Conservation (phyloP, 2,329 filamentous ascomycete species). For the Lachnellula hyalina region DNA sequence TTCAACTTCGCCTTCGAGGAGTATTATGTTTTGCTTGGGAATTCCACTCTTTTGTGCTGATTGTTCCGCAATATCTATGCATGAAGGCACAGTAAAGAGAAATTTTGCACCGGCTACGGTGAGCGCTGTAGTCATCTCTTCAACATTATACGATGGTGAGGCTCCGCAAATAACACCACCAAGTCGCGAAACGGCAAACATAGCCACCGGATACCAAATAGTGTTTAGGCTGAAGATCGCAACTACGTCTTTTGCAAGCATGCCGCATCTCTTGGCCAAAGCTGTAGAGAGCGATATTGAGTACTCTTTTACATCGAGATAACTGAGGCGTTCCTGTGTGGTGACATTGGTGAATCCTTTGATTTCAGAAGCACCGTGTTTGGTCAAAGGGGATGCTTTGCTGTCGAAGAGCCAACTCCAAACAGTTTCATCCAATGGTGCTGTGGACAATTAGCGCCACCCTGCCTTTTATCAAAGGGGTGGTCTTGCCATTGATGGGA, state of each 20-base stretch:
- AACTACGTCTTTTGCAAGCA: constrained; percentile 50
- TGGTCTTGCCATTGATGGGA: too few relatives aligned
- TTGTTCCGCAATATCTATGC: constrained; percentile 48
- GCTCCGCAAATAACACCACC: constrained; percentile 51
- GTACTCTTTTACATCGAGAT: constrained; percentile 50
- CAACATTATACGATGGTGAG: constrained; percentile 61
- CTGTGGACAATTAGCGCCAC: too few relatives aligned
- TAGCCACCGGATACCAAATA: constrained; percentile 62
- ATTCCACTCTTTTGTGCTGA: constrained; percentile 51
- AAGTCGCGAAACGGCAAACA: constrained; percentile 49
- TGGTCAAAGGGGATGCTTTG: too few relatives aligned
- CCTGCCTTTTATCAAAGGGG: too few relatives aligned
- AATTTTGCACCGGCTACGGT: constrained; percentile 52
- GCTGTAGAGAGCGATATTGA: constrained; percentile 57
- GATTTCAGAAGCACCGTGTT: neutral
- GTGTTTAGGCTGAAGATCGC: constrained; percentile 59
- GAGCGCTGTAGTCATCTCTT: constrained; percentile 63
- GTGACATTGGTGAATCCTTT: constrained; percentile 48
- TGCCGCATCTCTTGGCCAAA: constrained; percentile 48
- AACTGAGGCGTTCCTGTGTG: constrained; percentile 54
- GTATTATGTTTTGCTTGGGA: constrained; percentile 45
- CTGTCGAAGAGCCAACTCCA: too few relatives aligned
- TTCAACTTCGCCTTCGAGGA: constrained; percentile 48
- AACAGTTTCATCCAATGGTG: too few relatives aligned
- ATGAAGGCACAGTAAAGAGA: constrained; percentile 49